A percentile compares a stretch with the other conserved stretches of the same genome.
These are phyloP conservation scores for Ogataea salicorniae DNA, from an alignment of 805 yeast species.

Conservation along the genomic window DNA sequence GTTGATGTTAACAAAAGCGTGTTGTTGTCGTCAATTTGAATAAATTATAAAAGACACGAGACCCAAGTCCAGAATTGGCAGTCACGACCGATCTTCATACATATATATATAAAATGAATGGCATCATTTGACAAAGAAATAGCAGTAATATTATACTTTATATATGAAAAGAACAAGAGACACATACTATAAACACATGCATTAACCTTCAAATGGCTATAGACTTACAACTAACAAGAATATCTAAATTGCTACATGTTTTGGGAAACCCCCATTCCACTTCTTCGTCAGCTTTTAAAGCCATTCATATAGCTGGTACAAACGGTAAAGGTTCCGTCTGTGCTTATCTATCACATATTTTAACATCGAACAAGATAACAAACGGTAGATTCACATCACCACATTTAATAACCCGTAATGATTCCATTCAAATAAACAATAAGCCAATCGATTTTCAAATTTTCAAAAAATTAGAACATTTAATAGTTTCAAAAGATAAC, in stretches of 20 bases:
- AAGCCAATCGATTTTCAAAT: constrained; percentile 41
- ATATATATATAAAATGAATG: too few species aligned
- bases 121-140: too few species aligned
- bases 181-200: too few species aligned
- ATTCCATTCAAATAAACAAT: constrained; percentile 67
- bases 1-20: too few species aligned
- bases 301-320: constrained; percentile 93
- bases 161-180: too few species aligned
- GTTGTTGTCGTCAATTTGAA: too few species aligned
- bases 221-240: constrained; percentile 53
- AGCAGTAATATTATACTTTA: too few species aligned
- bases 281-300: constrained; percentile 36
- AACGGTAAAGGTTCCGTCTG: constrained; percentile 95
- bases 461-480: constrained; percentile 41
- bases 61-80: too few species aligned
- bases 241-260: constrained; percentile 37
- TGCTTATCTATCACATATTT: constrained; percentile 66
- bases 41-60: too few species aligned
- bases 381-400: constrained; percentile 90
- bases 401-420: constrained; percentile 68
- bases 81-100: too few species aligned
- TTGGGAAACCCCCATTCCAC: constrained; percentile 66
- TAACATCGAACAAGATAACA: constrained; percentile 41
- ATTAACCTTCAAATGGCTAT: constrained; percentile 37
- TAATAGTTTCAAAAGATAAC: constrained; percentile 39